Conservation (phyloP, 306 rosid species). For the Macrotyloma uniflorum region DNA sequence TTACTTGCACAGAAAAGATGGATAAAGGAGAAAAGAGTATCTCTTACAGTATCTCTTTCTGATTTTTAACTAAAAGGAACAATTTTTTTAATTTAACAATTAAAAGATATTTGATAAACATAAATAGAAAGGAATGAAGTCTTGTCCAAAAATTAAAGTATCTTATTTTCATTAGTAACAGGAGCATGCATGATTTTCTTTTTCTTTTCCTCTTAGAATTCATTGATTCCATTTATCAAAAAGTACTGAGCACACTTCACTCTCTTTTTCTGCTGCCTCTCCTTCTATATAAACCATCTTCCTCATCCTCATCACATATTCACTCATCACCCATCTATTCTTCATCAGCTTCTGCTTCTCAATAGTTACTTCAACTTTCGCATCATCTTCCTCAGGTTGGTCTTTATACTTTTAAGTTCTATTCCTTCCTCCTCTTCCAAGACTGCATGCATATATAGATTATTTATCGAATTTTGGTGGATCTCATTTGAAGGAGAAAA, state of each 20-base stretch:
- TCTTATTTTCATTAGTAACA: slow-evolving; percentile 62
- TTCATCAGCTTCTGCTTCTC: slow-evolving; percentile 26
- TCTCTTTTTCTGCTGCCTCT: slow-evolving; percentile 58
- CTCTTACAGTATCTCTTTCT: neutral
- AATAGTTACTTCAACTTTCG: neutral
- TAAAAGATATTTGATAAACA: no score
- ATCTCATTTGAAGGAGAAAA: no score
- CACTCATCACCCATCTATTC: slow-evolving; percentile 50
- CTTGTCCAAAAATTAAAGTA: slow-evolving; percentile 45
- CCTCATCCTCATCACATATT: slow-evolving; percentile 36
- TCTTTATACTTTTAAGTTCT: slow-evolving; percentile 1
- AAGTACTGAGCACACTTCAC: slow-evolving; percentile 60
- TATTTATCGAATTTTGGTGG: no score
- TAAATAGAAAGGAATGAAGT: no score
- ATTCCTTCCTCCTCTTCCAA: neutral
- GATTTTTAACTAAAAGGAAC: slow-evolving; percentile 32
- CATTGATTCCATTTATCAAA: slow-evolving; percentile 69
- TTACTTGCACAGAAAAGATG: neutral
- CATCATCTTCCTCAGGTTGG: slow-evolving; percentile 49
- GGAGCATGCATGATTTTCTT: slow-evolving; percentile 36
- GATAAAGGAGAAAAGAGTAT: neutral
- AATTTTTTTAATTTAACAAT: no score
- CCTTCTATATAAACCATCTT: slow-evolving; percentile 62
- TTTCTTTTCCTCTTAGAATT: slow-evolving; percentile 53
- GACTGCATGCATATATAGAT: no score